Conservation (phyloP, 345 rosid genomes). For the Eucalyptus coolabah region DNA sequence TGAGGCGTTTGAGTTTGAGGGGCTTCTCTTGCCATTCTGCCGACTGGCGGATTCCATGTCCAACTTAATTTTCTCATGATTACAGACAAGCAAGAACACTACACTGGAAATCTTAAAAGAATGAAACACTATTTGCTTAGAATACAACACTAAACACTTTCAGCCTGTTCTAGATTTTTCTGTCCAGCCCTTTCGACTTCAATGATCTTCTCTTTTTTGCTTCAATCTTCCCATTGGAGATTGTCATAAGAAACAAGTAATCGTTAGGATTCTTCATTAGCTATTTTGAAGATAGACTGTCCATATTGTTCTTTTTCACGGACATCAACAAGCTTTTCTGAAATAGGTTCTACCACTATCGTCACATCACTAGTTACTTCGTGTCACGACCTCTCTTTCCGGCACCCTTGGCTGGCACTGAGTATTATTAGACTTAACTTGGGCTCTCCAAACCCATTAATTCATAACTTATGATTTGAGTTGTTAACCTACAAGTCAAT, state of each 20-base stretch:
- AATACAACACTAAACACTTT: neutral
- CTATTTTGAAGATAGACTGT: neutral
- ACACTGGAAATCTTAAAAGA: neutral
- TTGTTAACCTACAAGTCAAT: no score
- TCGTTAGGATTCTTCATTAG: neutral
- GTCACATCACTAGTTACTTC: neutral
- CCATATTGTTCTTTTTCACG: neutral
- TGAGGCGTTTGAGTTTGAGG: neutral
- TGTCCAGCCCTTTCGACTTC: neutral
- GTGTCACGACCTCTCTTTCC: no score
- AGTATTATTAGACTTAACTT: no score
- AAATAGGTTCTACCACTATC: neutral
- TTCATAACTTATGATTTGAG: no score
- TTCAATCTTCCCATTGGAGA: neutral
- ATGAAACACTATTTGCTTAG: neutral
- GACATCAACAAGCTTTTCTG: neutral
- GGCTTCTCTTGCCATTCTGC: neutral
- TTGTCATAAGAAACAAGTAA: neutral
- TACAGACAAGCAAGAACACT: neutral
- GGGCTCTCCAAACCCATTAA: no score
- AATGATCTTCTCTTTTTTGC: neutral
- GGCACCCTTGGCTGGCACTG: accelerated
- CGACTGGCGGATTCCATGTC: neutral
- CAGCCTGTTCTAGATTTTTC: neutral
- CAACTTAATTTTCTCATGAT: neutral